Conservation (phyloP, 2,329 filamentous ascomycete species). For the Aplosporella prunicola region DNA sequence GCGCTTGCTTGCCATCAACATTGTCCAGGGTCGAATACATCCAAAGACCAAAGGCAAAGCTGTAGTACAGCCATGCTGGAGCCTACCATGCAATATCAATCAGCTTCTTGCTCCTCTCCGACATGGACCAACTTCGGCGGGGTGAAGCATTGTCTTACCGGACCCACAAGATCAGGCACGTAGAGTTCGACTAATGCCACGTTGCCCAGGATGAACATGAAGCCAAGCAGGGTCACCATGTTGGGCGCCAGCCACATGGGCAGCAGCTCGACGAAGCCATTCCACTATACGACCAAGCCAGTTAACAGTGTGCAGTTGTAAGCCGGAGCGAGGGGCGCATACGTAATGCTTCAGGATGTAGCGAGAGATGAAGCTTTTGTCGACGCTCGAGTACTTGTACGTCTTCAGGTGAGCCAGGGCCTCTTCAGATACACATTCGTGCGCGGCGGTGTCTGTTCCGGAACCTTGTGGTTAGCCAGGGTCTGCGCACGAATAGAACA, state of each 20-base stretch:
- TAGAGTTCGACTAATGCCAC: conserved; percentile 64
- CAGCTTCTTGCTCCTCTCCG: conserved; percentile 6
- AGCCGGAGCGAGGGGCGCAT: conserved; percentile 33
- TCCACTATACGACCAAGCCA: conserved; percentile 59
- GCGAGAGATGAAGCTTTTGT: conserved; percentile 87
- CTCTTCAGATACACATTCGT: conserved; percentile 72
- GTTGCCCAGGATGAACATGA: conserved; percentile 86
- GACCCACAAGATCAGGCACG: conserved; percentile 84
- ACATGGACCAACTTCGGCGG: neutral
- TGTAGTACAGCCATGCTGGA: conserved; percentile 88
- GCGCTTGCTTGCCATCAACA: conserved; percentile 93
- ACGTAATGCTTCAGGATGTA: conserved; percentile 95
- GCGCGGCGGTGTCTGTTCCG: conserved; percentile 50
- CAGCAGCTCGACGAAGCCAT: conserved; percentile 82
- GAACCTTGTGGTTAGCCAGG: conserved; percentile 5
- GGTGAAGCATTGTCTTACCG: too few relatives aligned
- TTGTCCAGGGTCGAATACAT: conserved; percentile 99
- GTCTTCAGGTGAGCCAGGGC: conserved; percentile 82
- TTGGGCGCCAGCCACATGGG: conserved; percentile 97
- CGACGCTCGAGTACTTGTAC: conserved; percentile 96
- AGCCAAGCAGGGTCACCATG: conserved; percentile 91
- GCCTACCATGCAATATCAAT: conserved; percentile 43
- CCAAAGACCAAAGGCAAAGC: conserved; percentile 91
- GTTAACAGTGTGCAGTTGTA: conserved; percentile 16
- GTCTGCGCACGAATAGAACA: conserved; percentile 2